phyloP scores from a whole-genome alignment of 163 green algal genomes.

The Scenedesmus sp. region DNA sequence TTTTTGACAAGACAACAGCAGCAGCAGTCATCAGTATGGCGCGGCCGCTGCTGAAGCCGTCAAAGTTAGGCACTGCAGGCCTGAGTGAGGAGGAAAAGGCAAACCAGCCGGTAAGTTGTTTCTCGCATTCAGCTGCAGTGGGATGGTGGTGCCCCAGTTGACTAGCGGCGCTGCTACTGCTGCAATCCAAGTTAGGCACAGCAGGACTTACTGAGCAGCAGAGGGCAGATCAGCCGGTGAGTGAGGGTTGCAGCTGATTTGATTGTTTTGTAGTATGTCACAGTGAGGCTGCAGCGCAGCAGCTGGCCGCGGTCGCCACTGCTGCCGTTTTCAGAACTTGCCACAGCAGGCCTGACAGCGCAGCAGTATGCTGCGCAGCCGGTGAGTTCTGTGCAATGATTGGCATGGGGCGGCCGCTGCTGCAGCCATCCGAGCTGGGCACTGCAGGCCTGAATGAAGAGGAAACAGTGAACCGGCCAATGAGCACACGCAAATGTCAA shows the following conservation, averaged over 20 bases:
- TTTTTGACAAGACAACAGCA: conserved; percentile 57
- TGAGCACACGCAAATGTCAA: too few species aligned
- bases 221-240: neutral
- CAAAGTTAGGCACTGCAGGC: neutral
- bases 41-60: conserved; percentile 47
- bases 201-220: too few species aligned
- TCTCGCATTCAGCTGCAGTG: neutral
- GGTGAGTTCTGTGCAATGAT: neutral
- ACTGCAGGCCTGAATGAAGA: neutral
- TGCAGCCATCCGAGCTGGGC: neutral
- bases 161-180: conserved; percentile 45
- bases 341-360: too few species aligned
- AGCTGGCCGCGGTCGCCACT: too few species aligned
- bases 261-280: too few species aligned
- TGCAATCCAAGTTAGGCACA: conserved; percentile 31
- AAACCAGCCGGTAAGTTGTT: neutral
- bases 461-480: too few species aligned
- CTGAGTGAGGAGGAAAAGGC: neutral
- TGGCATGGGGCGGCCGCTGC: neutral
- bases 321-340: too few species aligned
- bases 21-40: conserved; percentile 56
- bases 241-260: too few species aligned
- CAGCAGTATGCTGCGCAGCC: too few species aligned
- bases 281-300: too few species aligned
- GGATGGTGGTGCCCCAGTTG: neutral